Percentiles rank a stretch among this genome's conserved stretches.
phyloP scores from a whole-genome alignment of 352 stramenopile genomes.

The Phytophthora citricola region DNA sequence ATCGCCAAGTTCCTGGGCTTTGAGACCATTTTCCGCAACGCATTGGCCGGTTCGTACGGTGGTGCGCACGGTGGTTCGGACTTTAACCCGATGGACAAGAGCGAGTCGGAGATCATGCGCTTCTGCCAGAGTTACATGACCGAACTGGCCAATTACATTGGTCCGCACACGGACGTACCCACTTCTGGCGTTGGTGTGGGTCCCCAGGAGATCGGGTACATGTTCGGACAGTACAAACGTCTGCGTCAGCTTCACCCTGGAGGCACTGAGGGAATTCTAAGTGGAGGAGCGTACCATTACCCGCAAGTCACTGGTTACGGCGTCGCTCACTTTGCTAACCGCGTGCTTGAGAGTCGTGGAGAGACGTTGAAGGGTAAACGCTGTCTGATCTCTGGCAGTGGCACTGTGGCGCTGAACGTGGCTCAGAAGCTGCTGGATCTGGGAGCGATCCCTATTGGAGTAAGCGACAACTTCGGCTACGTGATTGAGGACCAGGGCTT shows the following conservation, averaged over 20 bases:
- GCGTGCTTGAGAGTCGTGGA: slow-evolving; percentile 91
- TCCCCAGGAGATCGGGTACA: slow-evolving; percentile 95
- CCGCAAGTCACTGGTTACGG: slow-evolving; percentile 94
- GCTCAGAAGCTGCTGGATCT: slow-evolving; percentile 96
- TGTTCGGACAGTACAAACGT: slow-evolving; percentile 99
- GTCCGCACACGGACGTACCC: slow-evolving; percentile 95
- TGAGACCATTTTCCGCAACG: slow-evolving; percentile 97
- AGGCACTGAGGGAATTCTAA: slow-evolving; percentile 89
- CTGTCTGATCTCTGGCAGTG: slow-evolving; percentile 96
- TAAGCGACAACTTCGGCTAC: slow-evolving; percentile 96
- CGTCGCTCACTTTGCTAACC: slow-evolving; percentile 96
- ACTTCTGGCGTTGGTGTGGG: slow-evolving; percentile 95
- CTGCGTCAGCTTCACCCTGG: slow-evolving; percentile 87
- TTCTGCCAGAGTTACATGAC: slow-evolving; percentile 99
- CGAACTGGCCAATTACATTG: slow-evolving; percentile 98
- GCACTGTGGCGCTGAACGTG: slow-evolving; percentile 94
- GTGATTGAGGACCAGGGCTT: slow-evolving; percentile 95
- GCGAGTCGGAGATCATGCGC: slow-evolving; percentile 96
- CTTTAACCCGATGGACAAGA: slow-evolving; percentile 98
- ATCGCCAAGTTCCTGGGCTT: slow-evolving; percentile 94
- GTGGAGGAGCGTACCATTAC: slow-evolving; percentile 89
- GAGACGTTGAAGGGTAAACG: slow-evolving; percentile 96
- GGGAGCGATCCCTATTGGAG: slow-evolving; percentile 95
- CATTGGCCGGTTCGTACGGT: slow-evolving; percentile 84
- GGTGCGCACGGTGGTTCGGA: slow-evolving; percentile 93